Percentiles rank a stretch among this genome's conserved stretches.
Conservation (phyloP, 2,329 filamentous ascomycete genomes). For the Diaporthe sp. region DNA sequence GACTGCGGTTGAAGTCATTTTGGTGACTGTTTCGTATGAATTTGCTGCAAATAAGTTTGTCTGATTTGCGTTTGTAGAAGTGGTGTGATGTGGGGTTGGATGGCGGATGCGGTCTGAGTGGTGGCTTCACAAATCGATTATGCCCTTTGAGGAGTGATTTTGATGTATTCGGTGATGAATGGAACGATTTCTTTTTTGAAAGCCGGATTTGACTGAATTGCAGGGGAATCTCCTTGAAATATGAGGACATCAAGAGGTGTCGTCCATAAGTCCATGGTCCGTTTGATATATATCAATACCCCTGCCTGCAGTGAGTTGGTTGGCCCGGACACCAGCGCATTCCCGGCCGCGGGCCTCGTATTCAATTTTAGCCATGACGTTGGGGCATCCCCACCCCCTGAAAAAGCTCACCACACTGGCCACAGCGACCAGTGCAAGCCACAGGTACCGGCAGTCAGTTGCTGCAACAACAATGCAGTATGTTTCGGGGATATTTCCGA, state of each 20-base stretch:
- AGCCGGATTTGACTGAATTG: neutral
- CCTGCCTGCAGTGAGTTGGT: constrained; percentile 13
- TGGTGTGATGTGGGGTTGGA: neutral
- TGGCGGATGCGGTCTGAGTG: neutral
- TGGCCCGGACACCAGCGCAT: constrained; percentile 29
- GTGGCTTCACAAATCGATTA: too few species aligned
- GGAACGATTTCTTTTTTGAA: neutral
- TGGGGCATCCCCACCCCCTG: constrained; percentile 15
- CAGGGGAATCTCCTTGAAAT: neutral
- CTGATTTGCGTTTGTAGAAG: neutral
- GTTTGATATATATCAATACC: constrained; percentile 38
- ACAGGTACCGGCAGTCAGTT: neutral
- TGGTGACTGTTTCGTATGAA: neutral
- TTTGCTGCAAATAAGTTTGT: neutral
- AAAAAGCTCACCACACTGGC: constrained; percentile 1
- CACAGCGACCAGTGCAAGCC: neutral
- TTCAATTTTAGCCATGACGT: constrained; percentile 25
- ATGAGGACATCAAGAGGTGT: neutral
- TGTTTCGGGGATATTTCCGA: neutral
- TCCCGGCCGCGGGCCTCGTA: constrained; percentile 28
- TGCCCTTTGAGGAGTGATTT: too few species aligned
- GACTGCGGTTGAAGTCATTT: constrained; percentile 30
- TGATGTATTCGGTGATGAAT: neutral
- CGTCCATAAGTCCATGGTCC: constrained; percentile 18
- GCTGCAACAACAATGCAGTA: constrained; percentile 23